Evolutionary conservation across 345 rosid species (phyloP).

Genomic region (Populus tremula): DNA sequence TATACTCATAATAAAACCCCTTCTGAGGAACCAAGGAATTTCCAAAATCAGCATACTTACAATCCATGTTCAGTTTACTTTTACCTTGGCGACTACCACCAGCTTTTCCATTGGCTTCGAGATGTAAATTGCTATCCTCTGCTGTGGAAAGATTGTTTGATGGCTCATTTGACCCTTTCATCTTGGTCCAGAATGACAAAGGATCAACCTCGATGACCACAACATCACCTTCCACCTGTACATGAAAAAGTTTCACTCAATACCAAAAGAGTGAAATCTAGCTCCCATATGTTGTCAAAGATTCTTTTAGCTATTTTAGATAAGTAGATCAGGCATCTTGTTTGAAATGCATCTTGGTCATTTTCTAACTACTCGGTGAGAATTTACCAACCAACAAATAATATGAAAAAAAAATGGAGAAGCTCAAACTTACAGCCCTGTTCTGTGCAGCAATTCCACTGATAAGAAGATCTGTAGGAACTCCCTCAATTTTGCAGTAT

Average conservation of each 20-base stretch:
- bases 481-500: constrained; percentile 92
- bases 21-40: constrained; percentile 17
- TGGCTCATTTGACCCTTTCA: constrained; percentile 63
- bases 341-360: not conserved
- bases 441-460: constrained; percentile 68
- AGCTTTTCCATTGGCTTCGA: constrained; percentile 27
- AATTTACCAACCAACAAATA: not conserved
- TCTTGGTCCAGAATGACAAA: constrained; percentile 61
- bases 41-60: constrained; percentile 19
- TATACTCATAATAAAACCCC: constrained; percentile 23
- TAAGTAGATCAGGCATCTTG: not conserved
- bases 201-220: constrained; percentile 72
- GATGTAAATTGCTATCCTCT: constrained; percentile 32
- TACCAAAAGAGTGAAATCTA: not conserved
- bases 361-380: not conserved
- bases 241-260: constrained; percentile 10
- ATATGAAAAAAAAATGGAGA: not conserved
- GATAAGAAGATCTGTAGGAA: constrained; percentile 70
- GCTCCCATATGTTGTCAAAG: not conserved
- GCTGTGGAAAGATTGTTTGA: constrained; percentile 27
- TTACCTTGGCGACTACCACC: constrained; percentile 31
- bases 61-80: constrained; percentile 27
- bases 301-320: not conserved
- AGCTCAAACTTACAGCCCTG: constrained; percentile 72
- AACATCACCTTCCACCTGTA: constrained; percentile 76